phyloP scores from a whole-genome alignment of 148 eudicot species.

The Cornus controversa region DNA sequence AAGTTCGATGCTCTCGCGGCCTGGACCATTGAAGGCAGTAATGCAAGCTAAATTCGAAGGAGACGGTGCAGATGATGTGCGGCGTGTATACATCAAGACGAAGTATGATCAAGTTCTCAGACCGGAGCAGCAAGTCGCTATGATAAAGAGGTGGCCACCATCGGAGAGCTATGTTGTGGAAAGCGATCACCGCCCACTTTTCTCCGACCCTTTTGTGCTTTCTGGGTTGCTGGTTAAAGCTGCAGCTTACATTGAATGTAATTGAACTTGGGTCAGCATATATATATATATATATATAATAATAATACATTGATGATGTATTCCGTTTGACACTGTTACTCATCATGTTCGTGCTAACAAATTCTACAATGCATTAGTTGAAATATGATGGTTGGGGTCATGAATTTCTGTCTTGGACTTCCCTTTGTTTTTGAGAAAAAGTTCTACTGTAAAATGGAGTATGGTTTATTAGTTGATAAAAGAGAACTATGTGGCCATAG shows the following conservation, averaged over 20 bases:
- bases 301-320: too few species aligned
- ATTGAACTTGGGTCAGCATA: not conserved
- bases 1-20: not conserved
- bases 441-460: too few species aligned
- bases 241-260: not conserved
- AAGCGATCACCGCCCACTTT: not conserved
- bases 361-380: too few species aligned
- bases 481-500: too few species aligned
- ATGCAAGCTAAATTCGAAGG: not conserved
- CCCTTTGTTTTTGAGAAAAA: too few species aligned
- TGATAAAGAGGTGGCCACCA: slow-evolving; percentile 16
- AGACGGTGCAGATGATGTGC: not conserved
- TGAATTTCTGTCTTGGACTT: too few species aligned
- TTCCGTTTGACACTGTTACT: too few species aligned
- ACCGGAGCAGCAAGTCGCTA: slow-evolving; percentile 12
- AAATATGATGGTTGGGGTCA: too few species aligned
- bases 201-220: not conserved
- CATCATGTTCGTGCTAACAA: too few species aligned
- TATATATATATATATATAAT: too few species aligned
- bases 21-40: not conserved
- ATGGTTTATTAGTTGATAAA: too few species aligned
- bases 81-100: slow-evolving; percentile 11
- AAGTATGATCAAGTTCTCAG: not conserved
- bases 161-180: not conserved
- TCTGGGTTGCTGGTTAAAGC: slow-evolving; percentile 5